phyloP scores from a whole-genome alignment of 306 rosid genomes.

The Amphicarpaea edgeworthii region DNA sequence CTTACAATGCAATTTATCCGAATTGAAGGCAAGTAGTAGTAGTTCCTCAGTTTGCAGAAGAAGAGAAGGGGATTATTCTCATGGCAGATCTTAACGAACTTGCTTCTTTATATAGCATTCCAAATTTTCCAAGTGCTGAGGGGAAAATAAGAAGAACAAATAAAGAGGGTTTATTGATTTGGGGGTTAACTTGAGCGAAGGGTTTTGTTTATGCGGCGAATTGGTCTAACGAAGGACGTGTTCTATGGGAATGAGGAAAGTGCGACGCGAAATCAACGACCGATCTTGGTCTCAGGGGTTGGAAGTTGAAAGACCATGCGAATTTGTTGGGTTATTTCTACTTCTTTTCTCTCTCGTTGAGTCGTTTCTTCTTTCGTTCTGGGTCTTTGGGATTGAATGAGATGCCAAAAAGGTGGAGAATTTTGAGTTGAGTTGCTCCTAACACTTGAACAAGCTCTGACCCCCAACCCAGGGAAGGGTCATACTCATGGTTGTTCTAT shows the following conservation, averaged over 20 bases:
- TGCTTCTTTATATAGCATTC: constrained; percentile 36
- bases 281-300: neutral
- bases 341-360: neutral
- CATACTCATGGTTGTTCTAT: too few species aligned
- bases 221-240: constrained; percentile 42
- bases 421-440: constrained; percentile 22
- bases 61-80: constrained; percentile 28
- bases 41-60: constrained; percentile 4
- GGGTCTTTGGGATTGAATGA: constrained; percentile 11
- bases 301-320: constrained; percentile 40
- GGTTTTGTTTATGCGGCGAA: constrained; percentile 43
- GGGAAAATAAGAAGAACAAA: neutral
- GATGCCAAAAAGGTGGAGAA: constrained; percentile 36
- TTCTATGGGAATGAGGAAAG: constrained; percentile 13
- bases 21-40: constrained; percentile 24
- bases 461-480: too few species aligned
- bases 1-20: constrained; percentile 21
- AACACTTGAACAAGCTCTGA: neutral
- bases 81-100: constrained; percentile 42
- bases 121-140: constrained; percentile 11
- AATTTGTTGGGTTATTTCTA: constrained; percentile 36
- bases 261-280: constrained; percentile 19
- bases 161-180: neutral
- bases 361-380: neutral
- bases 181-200: constrained; percentile 40